phyloP scores from a whole-genome alignment of 257 asterid species.

The Osmanthus fragrans region DNA sequence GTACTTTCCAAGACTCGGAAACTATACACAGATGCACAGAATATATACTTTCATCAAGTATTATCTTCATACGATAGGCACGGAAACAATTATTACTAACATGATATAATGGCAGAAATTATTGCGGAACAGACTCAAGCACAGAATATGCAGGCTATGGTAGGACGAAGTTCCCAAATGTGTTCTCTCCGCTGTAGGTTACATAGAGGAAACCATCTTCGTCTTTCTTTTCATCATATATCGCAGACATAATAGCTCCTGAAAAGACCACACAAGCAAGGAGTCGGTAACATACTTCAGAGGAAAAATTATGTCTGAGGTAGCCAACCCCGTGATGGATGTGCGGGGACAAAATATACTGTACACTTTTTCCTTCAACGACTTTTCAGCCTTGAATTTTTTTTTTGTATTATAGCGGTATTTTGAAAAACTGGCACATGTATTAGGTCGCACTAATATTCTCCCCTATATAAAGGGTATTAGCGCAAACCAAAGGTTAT shows the following conservation, averaged over 20 bases:
- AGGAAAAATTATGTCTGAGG: neutral
- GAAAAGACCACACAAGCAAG: slow-evolving; percentile 1
- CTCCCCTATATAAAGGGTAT: too few relatives aligned
- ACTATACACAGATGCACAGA: neutral
- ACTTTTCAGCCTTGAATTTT: too few relatives aligned
- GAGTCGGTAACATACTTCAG: neutral
- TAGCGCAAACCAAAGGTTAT: too few relatives aligned
- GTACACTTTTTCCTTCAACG: neutral
- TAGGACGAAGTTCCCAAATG: slow-evolving; percentile 45
- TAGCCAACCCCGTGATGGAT: neutral
- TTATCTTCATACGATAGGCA: neutral
- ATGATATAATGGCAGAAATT: neutral
- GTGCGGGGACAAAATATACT: too few relatives aligned
- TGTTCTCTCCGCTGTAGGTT: slow-evolving; percentile 77
- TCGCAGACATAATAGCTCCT: slow-evolving; percentile 69
- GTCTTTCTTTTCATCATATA: slow-evolving; percentile 70
- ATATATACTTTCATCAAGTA: neutral
- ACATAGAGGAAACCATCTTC: slow-evolving; percentile 73
- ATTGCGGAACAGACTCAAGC: neutral
- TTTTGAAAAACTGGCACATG: too few relatives aligned
- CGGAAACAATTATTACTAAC: neutral
- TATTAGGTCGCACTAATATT: too few relatives aligned
- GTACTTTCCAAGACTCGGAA: neutral
- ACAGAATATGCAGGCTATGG: neutral
- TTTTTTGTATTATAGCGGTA: too few relatives aligned